Evolutionary conservation across 495 filamentous ascomycete genomes (phyloP), one percentile per base, ranked within the genome.

Genomic region (Talaromyces thailandensis): DNA sequence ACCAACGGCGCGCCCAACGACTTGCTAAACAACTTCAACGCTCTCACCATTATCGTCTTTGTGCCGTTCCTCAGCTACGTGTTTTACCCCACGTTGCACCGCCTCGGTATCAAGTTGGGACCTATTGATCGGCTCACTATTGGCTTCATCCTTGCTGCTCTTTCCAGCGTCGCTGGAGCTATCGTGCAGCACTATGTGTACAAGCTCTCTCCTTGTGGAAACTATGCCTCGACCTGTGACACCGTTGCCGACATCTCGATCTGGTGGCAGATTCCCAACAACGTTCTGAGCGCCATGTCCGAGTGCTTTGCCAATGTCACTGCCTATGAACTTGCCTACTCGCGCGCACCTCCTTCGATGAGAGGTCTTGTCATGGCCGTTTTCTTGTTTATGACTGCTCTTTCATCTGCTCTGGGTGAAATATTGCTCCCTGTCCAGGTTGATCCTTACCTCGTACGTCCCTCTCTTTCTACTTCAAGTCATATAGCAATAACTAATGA

Each of bases 1-100:
- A 88, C 85, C 4, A 80, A 86, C 64, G 86, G 86, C 21, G 84
- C 84, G 0, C 88, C 88, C 45, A 91, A 90, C 71, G 88, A 91
- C 62, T 70, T 89, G 24, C 81, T 90, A 53, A 72, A 64, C 66
- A 91, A 89, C 74, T 85, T 90, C 73, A 88, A 89, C 74, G 78
- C 88, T 6, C 72, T 92, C 29, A 78, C 81, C 8, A 85, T 91
- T 66, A 86, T 91, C 65, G 70, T 85, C 63, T 77, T 82, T 56
- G 79, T 87, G 48, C 88, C 87, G 1, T 65, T 90, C 58, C 73
- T 87, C 61, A 86, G 84, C 65, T 82, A 82, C 56, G 55, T 84
- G 45, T 60, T 91, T 58, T 90, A 90, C 65, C 88, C 89, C 0
- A 18, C 71, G 1, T 76, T 90, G 7, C 75, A 82, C 2, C 81